A percentile compares a stretch with the other conserved stretches of the same genome.
Conservation (phyloP, 2,329 filamentous ascomycete genomes). For the Tolypocladium sp. region DNA sequence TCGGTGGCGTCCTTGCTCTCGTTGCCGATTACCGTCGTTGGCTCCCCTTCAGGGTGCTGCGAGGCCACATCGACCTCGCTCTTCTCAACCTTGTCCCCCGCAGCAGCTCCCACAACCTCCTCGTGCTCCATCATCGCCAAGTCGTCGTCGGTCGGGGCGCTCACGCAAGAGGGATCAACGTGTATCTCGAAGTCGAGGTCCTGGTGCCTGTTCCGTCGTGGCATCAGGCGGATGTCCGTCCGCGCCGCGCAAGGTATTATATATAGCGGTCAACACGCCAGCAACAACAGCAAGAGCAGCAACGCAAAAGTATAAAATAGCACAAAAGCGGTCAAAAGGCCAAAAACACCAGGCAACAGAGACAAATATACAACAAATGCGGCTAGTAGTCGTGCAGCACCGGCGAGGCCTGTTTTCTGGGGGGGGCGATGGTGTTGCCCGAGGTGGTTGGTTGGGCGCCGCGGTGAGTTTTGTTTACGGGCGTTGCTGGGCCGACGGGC, state of each 20-base stretch:
- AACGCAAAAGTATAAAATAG: not conserved
- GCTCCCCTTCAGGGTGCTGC: too few species aligned
- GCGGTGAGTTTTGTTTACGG: constrained; percentile 20
- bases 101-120: not conserved
- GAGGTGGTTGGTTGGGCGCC: not conserved
- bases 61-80: not conserved
- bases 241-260: not conserved
- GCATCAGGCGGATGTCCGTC: constrained; percentile 4
- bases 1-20: not conserved
- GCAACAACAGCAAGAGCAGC: not conserved
- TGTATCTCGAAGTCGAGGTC: constrained; percentile 38
- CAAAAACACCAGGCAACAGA: not conserved
- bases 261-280: not conserved
- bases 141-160: constrained; percentile 12
- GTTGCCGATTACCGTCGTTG: not conserved
- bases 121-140: constrained; percentile 1
- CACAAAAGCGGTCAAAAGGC: not conserved
- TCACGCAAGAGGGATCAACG: constrained; percentile 35
- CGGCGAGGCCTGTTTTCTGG: not conserved
- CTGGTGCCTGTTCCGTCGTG: constrained; percentile 17
- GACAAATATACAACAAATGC: not conserved
- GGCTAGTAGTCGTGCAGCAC: not conserved
- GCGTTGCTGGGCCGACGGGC: constrained; percentile 21
- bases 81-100: not conserved
- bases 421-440: not conserved